phyloP scores from a whole-genome alignment of 148 eudicot species.

The Dysphania ambrosioides region DNA sequence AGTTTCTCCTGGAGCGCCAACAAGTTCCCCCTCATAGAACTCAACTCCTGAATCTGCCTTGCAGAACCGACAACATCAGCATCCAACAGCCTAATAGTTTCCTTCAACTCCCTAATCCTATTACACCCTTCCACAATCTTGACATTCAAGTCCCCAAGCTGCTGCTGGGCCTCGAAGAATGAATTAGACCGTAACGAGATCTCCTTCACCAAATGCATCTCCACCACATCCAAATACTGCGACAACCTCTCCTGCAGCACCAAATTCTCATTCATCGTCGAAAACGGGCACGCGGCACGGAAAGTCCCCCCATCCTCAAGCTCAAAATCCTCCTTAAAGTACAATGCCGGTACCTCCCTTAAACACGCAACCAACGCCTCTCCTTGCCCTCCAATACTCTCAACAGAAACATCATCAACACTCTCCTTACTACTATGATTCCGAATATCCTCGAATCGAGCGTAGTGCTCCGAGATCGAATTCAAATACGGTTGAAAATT shows the following conservation, averaged over 20 bases:
- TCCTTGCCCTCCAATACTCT: constrained; percentile 46
- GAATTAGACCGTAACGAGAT: constrained; percentile 80
- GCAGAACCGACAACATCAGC: constrained; percentile 71
- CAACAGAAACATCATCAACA: constrained; percentile 30
- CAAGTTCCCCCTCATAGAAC: constrained; percentile 46
- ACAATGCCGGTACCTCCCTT: constrained; percentile 81
- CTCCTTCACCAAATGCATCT: constrained; percentile 93
- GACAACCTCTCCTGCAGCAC: constrained; percentile 73
- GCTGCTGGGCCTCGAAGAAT: constrained; percentile 87
- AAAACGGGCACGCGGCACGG: constrained; percentile 68
- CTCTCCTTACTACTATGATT: constrained; percentile 49
- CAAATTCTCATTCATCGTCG: constrained; percentile 53
- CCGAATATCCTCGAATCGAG: constrained; percentile 65
- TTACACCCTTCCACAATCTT: constrained; percentile 78
- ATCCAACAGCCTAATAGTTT: constrained; percentile 68
- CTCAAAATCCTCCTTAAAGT: constrained; percentile 80
- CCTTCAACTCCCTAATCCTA: constrained; percentile 73
- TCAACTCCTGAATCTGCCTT: constrained; percentile 54
- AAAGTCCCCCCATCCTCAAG: constrained; percentile 81
- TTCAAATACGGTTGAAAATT: constrained; percentile 59
- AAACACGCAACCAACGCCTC: constrained; percentile 82
- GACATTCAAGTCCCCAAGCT: constrained; percentile 67
- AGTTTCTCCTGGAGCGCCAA: constrained; percentile 65
- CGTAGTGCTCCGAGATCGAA: constrained; percentile 45
- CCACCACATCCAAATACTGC: constrained; percentile 88